A percentile compares a stretch with the other conserved stretches of the same genome.
Conservation (phyloP, 306 rosid genomes). For the Lathyrus sativus region DNA sequence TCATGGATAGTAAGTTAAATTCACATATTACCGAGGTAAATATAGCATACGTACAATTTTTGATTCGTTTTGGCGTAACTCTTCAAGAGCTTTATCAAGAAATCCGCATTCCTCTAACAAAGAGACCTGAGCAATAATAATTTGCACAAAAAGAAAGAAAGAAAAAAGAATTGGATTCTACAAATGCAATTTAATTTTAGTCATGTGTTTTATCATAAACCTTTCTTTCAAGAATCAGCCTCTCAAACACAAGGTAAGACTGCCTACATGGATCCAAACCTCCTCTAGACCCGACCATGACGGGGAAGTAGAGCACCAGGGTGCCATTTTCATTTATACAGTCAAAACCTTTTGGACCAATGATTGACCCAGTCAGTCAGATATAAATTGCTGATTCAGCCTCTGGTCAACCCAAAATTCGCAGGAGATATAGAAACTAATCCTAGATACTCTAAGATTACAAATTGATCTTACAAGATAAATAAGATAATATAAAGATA, state of each 20-base stretch:
- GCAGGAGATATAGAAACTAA: not conserved
- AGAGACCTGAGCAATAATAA: slow-evolving; percentile 58
- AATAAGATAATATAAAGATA: not conserved
- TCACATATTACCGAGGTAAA: slow-evolving; percentile 31
- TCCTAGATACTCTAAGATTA: not conserved
- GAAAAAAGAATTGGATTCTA: slow-evolving; percentile 29
- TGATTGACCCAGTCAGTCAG: slow-evolving; percentile 12
- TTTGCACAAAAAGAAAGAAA: slow-evolving; percentile 15
- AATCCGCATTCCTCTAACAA: slow-evolving; percentile 81
- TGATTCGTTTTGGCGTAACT: slow-evolving; percentile 73
- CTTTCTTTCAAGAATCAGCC: slow-evolving; percentile 6
- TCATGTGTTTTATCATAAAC: slow-evolving; percentile 1
- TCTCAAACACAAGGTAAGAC: not conserved
- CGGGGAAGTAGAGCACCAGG: not conserved
- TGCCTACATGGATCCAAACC: not conserved
- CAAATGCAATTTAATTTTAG: slow-evolving; percentile 2
- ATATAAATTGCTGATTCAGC: slow-evolving; percentile 2
- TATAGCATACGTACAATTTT: slow-evolving; percentile 69
- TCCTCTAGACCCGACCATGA: slow-evolving; percentile 16
- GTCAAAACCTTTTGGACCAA: not conserved
- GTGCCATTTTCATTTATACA: slow-evolving; percentile 4
- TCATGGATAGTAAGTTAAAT: slow-evolving; percentile 23
- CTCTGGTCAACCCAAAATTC: not conserved
- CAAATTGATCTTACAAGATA: not conserved
- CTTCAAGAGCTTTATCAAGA: slow-evolving; percentile 81